Evolutionary conservation across 1,284 basidiomycete genomes (phyloP).

Genomic region (Veloboletus limbatus): DNA sequence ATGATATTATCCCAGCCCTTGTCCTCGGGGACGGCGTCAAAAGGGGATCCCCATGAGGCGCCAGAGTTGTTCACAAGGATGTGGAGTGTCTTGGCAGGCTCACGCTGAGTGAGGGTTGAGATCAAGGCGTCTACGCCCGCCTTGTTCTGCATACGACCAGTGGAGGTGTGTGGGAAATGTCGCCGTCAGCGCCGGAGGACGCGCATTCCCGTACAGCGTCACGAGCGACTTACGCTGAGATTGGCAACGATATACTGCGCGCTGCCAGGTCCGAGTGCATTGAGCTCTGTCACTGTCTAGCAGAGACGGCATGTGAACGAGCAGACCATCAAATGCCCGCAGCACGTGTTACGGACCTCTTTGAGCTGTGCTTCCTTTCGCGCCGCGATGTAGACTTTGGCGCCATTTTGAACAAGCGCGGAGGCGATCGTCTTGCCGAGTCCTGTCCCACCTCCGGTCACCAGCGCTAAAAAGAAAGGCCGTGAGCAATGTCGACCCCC

Average conservation of each 20-base stretch:
- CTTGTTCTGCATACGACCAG: slow-evolving; percentile 50
- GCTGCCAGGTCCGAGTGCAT: slow-evolving; percentile 53
- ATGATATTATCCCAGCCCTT: slow-evolving; percentile 85
- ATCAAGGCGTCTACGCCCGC: slow-evolving; percentile 79
- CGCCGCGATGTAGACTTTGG: slow-evolving; percentile 83
- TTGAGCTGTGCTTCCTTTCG: slow-evolving; percentile 77
- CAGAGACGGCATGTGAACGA: not conserved
- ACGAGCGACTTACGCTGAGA: slow-evolving; percentile 47
- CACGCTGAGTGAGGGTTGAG: slow-evolving; percentile 63
- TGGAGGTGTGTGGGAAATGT: too few species aligned
- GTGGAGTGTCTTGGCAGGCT: slow-evolving; percentile 59
- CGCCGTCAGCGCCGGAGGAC: not conserved
- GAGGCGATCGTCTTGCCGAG: slow-evolving; percentile 81
- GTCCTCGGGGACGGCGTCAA: slow-evolving; percentile 70
- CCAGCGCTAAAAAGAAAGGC: slow-evolving; percentile 49
- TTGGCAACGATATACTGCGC: slow-evolving; percentile 75
- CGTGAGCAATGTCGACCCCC: too few species aligned
- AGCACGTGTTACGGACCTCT: slow-evolving; percentile 46
- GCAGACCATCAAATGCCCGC: too few species aligned
- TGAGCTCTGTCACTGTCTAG: slow-evolving; percentile 60
- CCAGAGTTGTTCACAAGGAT: slow-evolving; percentile 82
- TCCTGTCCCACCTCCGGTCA: slow-evolving; percentile 79
- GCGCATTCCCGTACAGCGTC: slow-evolving; percentile 24
- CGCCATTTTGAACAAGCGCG: slow-evolving; percentile 79
- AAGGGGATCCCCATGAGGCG: slow-evolving; percentile 77